Conservation (phyloP, 768 basidiomycete species). For the Leccinum sublutescens region DNA sequence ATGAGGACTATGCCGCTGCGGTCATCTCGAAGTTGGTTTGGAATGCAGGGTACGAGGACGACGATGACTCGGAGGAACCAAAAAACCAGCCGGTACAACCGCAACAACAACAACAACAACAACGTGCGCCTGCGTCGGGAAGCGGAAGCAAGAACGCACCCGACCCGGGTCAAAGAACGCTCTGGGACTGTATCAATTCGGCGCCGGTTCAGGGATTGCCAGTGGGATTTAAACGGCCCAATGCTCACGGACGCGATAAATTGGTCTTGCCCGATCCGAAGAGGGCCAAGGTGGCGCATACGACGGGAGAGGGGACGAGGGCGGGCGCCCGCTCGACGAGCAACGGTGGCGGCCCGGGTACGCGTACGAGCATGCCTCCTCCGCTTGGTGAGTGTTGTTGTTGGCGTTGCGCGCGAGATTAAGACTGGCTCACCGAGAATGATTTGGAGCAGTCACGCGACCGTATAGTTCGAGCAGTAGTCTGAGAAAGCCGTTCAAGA, state of each 20-base stretch:
- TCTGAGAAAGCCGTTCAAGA: slow-evolving; percentile 56
- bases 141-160: neutral
- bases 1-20: slow-evolving; percentile 32
- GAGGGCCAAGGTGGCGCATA: slow-evolving; percentile 17
- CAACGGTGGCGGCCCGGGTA: neutral
- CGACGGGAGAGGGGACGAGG: neutral
- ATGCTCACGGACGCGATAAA: slow-evolving; percentile 6
- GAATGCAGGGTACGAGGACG: slow-evolving; percentile 30
- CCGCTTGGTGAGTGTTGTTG: slow-evolving; percentile 21
- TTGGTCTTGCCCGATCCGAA: slow-evolving; percentile 19
- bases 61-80: slow-evolving; percentile 16
- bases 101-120: neutral
- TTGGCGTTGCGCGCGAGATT: neutral
- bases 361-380: slow-evolving; percentile 16
- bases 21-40: slow-evolving; percentile 19
- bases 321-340: neutral
- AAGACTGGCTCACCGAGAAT: neutral
- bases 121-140: neutral
- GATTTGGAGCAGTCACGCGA: slow-evolving; percentile 41
- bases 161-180: slow-evolving; percentile 20
- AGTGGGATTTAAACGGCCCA: slow-evolving; percentile 30
- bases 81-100: neutral
- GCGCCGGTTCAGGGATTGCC: slow-evolving; percentile 19
- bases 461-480: slow-evolving; percentile 40
- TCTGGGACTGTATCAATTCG: slow-evolving; percentile 20